Evolutionary conservation across 805 yeast genomes (phyloP).

Genomic region (Candida fluviatilis): DNA sequence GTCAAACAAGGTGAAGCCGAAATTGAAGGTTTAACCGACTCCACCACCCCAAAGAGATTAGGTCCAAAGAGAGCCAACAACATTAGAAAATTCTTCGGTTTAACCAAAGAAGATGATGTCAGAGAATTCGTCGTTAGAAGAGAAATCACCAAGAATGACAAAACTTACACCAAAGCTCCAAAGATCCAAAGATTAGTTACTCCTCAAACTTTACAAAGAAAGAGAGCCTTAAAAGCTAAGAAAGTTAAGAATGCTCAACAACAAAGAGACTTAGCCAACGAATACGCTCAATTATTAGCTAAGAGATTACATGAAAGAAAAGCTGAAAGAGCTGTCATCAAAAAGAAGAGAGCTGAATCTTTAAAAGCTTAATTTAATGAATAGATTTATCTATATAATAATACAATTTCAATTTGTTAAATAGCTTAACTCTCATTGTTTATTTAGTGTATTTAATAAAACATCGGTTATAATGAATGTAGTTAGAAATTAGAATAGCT

Average conservation of each 20-base stretch:
- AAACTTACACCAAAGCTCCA: slow-evolving; percentile 99
- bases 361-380: slow-evolving; percentile 66
- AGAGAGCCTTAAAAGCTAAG: slow-evolving; percentile 92
- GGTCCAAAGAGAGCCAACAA: slow-evolving; percentile 99
- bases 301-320: slow-evolving; percentile 97
- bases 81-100: slow-evolving; percentile 99
- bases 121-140: slow-evolving; percentile 93
- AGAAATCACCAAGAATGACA: slow-evolving; percentile 96
- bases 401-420: slow-evolving; percentile 1
- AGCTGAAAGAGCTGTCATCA: slow-evolving; percentile 97
- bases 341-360: slow-evolving; percentile 99
- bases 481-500: neutral
- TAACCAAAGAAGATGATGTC: slow-evolving; percentile 89
- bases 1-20: slow-evolving; percentile 97
- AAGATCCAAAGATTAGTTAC: slow-evolving; percentile 99
- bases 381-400: slow-evolving; percentile 4
- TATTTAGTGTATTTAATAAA: slow-evolving; percentile 23
- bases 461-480: slow-evolving; percentile 7
- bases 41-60: slow-evolving; percentile 95
- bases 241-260: slow-evolving; percentile 97
- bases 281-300: slow-evolving; percentile 98
- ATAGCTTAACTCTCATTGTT: slow-evolving; percentile 6
- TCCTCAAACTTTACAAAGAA: slow-evolving; percentile 98
- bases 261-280: slow-evolving; percentile 99
- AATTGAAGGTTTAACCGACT: slow-evolving; percentile 93